phyloP scores from a whole-genome alignment of 257 asterid species.

The Echium plantagineum region DNA sequence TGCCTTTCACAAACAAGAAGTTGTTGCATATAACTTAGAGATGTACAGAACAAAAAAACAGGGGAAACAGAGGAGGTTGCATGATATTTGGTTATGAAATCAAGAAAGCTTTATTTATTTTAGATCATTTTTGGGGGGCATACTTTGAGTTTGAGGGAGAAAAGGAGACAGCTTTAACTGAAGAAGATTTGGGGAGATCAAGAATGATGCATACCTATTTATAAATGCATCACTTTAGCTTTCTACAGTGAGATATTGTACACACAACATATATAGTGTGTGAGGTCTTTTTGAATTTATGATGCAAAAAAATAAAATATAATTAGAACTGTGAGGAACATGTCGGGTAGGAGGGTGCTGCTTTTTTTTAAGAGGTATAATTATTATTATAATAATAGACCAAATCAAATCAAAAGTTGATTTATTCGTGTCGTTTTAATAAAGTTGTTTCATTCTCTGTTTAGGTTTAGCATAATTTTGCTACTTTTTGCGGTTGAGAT shows the following conservation, averaged over 20 bases:
- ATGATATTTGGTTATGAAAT: neutral
- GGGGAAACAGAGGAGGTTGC: neutral
- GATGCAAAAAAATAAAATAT: neutral
- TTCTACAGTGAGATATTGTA: neutral
- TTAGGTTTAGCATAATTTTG: too few relatives aligned
- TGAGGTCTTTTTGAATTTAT: neutral
- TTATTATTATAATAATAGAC: too few relatives aligned
- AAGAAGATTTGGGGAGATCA: neutral
- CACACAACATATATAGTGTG: neutral
- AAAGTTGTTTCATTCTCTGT: too few relatives aligned
- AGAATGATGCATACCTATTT: neutral
- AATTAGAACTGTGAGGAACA: neutral
- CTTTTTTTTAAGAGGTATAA: neutral
- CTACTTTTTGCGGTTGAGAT: too few relatives aligned
- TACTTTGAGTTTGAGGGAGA: neutral
- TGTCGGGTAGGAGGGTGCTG: neutral
- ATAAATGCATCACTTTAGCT: neutral
- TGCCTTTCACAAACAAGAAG: too few relatives aligned
- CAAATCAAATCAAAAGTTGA: too few relatives aligned
- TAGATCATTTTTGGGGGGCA: neutral
- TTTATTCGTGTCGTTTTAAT: too few relatives aligned
- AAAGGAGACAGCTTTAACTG: neutral
- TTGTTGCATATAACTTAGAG: too few relatives aligned
- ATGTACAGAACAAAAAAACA: neutral
- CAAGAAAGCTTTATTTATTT: neutral